Base-by-base conservation (phyloP, 2,329 filamentous ascomycete genomes). In the Penicillium sp. region DNA sequence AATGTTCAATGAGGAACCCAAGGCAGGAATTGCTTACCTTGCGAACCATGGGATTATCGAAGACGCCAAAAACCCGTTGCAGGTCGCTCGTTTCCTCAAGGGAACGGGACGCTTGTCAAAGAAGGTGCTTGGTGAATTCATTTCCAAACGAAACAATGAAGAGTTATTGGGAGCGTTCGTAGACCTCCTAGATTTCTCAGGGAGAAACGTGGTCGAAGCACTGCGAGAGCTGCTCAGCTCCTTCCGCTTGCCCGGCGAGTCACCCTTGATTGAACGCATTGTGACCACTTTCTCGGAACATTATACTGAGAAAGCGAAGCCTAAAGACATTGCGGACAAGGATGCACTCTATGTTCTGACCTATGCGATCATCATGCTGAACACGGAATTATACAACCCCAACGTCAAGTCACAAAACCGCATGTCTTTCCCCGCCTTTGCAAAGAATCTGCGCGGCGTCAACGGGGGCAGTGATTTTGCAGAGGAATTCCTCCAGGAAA, bases 281-380 rank as follows among this genome's bases (percentile, higher is more conserved):
- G 86, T 99, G 40, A 93, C 87, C 4, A 87, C 87, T 11, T 99
- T 99, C 75, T 86, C 92, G 0, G 91, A 94, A 66, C 92, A 91
- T 73, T 99, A 96, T 75, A 90, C 89, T 74, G 80, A 84, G 8
- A 87, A 86, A 61, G 86, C 85, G 6, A 84, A 87, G 28, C 89
- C 91, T 0, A 85, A 90, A 57, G 90, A 88, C 25, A 88, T 98
- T 64, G 90, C 88, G 6, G 89, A 96, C 71, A 90, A 91, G 69
- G 95, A 99, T 75, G 88, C 93, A 7, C 88, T 95, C 25, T 99
- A 91, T 71, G 87, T 99, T 52, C 82, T 99, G 55, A 94, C 91
- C 0, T 99, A 99, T 74, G 95, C 93, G 40, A 96, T 97, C 71
- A 97, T 99, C 75, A 93, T 99, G 87, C 82, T 99, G 59, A 99